phyloP scores from a whole-genome alignment of 345 rosid species.

The Lagerstroemia speciosa region DNA sequence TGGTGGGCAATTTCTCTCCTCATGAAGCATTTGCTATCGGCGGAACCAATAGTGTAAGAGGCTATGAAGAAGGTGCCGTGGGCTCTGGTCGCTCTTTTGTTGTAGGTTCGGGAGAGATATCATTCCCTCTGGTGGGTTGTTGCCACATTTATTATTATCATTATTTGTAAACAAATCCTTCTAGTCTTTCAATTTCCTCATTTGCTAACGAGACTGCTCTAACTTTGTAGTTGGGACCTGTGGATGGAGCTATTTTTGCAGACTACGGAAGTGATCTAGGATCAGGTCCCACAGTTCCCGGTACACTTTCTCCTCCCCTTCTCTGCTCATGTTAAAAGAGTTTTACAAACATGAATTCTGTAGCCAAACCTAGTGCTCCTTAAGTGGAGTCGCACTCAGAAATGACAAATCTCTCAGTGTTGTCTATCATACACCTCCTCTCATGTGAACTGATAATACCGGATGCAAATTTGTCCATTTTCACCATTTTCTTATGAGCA shows the following conservation, averaged over 20 bases:
- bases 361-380: too few relatives aligned
- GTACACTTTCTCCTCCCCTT: conserved; percentile 24
- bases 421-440: too few relatives aligned
- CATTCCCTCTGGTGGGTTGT: conserved; percentile 71
- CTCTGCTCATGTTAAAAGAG: too few relatives aligned
- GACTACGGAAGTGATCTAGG: conserved; percentile 91
- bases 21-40: conserved; percentile 94
- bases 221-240: conserved; percentile 63
- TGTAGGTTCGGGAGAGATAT: conserved; percentile 79
- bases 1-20: conserved; percentile 81
- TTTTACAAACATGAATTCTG: too few relatives aligned
- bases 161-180: background rate
- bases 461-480: background rate
- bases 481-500: background rate
- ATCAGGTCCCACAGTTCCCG: conserved; percentile 73
- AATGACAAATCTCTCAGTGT: too few relatives aligned
- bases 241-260: conserved; percentile 73
- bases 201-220: background rate
- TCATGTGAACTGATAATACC: too few relatives aligned
- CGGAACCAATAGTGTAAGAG: conserved; percentile 93
- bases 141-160: background rate
- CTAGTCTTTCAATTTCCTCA: background rate
- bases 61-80: conserved; percentile 95
- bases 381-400: too few relatives aligned
- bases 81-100: conserved; percentile 90